Evolutionary conservation across 768 basidiomycete species (phyloP).

Genomic region (Tulasnella sp.): DNA sequence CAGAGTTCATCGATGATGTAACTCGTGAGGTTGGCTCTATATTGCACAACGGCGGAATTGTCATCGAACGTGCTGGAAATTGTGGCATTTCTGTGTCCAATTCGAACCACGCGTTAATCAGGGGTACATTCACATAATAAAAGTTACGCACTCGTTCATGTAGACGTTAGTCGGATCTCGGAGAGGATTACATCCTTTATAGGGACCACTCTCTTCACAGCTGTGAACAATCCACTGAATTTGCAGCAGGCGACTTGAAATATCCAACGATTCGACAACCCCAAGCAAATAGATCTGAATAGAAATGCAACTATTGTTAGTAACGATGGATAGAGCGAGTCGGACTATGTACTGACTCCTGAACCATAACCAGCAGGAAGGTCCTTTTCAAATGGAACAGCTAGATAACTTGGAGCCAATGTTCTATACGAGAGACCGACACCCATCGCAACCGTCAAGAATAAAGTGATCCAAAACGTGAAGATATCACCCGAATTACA

Average conservation of each 20-base stretch:
- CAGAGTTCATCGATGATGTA: conserved; percentile 6
- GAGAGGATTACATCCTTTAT: conserved; percentile 1
- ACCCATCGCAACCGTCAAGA: conserved; percentile 1
- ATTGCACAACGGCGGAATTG: background rate
- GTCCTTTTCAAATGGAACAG: background rate
- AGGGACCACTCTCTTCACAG: conserved; percentile 9
- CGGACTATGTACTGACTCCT: background rate
- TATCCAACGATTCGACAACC: conserved; percentile 1
- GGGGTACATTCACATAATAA: too few species aligned
- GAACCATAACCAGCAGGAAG: conserved; percentile 5
- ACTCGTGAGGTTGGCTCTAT: conserved; percentile 9
- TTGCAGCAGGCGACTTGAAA: background rate
- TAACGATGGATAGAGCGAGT: background rate
- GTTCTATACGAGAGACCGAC: conserved; percentile 1
- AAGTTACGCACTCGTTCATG: background rate
- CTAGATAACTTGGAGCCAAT: background rate
- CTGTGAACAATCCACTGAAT: conserved; percentile 7
- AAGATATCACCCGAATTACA: too few species aligned
- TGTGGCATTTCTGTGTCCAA: too few species aligned
- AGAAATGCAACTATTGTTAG: background rate
- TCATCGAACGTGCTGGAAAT: conserved; percentile 2
- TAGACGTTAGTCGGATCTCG: conserved; percentile 6
- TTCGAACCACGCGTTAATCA: too few species aligned
- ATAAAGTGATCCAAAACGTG: conserved; percentile 6
- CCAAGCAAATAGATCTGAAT: background rate